Base-by-base conservation (phyloP, 75 land plant species). In the Cupressus sempervirens region DNA sequence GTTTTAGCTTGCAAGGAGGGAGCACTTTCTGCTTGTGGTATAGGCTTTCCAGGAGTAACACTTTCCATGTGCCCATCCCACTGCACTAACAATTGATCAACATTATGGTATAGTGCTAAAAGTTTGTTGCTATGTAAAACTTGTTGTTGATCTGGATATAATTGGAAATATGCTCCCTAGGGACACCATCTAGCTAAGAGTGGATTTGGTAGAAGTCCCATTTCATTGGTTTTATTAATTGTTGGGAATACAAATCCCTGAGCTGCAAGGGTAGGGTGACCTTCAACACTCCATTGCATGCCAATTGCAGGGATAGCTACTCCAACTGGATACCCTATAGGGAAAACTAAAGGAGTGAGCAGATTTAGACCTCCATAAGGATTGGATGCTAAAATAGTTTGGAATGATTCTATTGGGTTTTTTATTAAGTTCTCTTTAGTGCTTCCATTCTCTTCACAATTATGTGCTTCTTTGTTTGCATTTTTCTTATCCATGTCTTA, bases 61-160 rank as follows among this genome's bases (percentile, higher is more conserved):
- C 52, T 23, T 79, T 40, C 80, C 18, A 38, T 76, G 43, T n/a
- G 52, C n/a, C 81, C 50, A 36, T 40, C 50, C 40, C 46, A 9
- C 29, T 43, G 81, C 81, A 45, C n/a, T 79, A 50, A 45, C n/a
- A 15, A 45, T 16, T 40, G 81, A 79, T 79, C 45, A 7, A 15
- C 52, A 79, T 32, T 79, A 45, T 23, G 81, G 45, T 50, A 79
- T 43, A 15, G 13, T 79, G 81, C 48, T 1, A 16, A 79, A 40
- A 79, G 45, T 79, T 32, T 79, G 30, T 43, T 48, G 52, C 45
- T 30, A 38, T 45, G 50, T 79, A 79, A 45, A 40, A 45, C 81
- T n/a, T 79, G 81, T 50, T 79, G 34, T 50, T 79, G 81, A 45
- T 79, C 43, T 79, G 81, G 81, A 79, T 79, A 79, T 43, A 79